A percentile compares a stretch with the other conserved stretches of the same genome.
Evolutionary conservation across 208 protist species (phyloP).

Genomic region (Naegleria fowleri): DNA sequence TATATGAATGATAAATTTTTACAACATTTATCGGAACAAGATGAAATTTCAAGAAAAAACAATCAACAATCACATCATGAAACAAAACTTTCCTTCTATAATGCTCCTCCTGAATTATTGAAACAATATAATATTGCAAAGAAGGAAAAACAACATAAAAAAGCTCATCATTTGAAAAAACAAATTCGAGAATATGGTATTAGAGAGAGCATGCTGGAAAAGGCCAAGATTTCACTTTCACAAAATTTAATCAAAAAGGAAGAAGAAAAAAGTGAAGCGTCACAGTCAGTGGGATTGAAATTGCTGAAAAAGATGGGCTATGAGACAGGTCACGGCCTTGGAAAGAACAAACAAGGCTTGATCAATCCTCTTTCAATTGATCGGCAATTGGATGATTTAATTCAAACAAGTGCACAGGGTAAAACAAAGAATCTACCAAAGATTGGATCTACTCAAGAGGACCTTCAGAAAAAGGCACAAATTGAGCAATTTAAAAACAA

Average conservation of each 20-base stretch:
- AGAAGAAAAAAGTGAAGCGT: neutral
- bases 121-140: neutral
- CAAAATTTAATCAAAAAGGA: neutral
- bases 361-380: neutral
- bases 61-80: neutral
- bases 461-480: neutral
- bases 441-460: neutral
- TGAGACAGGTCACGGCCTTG: neutral
- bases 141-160: neutral
- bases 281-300: neutral
- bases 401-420: neutral
- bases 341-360: neutral
- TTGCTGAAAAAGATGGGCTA: neutral
- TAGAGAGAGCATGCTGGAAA: neutral
- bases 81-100: neutral
- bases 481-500: neutral
- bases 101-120: neutral
- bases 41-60: neutral
- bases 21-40: neutral
- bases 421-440: neutral
- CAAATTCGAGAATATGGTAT: neutral
- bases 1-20: neutral
- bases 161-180: neutral
- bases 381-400: neutral
- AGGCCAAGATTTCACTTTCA: neutral